Evolutionary conservation across 768 basidiomycete genomes (phyloP).

Genomic region (Tephrocybe sp.): DNA sequence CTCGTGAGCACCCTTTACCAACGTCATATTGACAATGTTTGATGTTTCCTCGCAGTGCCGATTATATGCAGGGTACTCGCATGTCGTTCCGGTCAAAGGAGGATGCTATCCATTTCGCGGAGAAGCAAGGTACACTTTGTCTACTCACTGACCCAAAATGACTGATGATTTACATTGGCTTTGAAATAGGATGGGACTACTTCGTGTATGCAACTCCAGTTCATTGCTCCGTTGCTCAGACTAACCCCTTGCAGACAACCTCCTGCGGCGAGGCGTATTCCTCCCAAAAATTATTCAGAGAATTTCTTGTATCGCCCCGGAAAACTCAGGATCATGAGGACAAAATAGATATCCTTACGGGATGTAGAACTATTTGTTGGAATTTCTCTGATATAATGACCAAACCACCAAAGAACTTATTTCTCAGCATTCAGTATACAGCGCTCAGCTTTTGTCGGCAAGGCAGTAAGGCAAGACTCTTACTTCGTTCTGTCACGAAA

Average conservation of each 20-base stretch:
- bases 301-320: slow-evolving; percentile 84
- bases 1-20: slow-evolving; percentile 58
- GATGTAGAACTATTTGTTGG: not conserved
- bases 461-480: too few relatives aligned
- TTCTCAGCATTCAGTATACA: too few relatives aligned
- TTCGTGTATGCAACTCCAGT: slow-evolving; percentile 60
- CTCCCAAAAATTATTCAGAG: slow-evolving; percentile 87
- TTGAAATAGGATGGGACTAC: slow-evolving; percentile 83
- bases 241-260: slow-evolving; percentile 43
- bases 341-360: slow-evolving; percentile 63
- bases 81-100: slow-evolving; percentile 82
- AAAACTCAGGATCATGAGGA: slow-evolving; percentile 80
- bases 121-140: slow-evolving; percentile 79
- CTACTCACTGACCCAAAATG: not conserved
- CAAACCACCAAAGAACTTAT: too few relatives aligned
- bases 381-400: not conserved
- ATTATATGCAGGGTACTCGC: slow-evolving; percentile 93
- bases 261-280: slow-evolving; percentile 60
- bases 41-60: slow-evolving; percentile 54
- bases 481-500: not conserved
- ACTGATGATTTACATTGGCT: slow-evolving; percentile 8
- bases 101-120: slow-evolving; percentile 91
- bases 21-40: not conserved
- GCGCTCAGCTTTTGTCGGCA: too few relatives aligned
- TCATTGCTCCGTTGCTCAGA: slow-evolving; percentile 11